These are phyloP conservation scores for Aegilops tauschii DNA, from an alignment of 176 grass and related monocot species.

Conservation along the genomic window DNA sequence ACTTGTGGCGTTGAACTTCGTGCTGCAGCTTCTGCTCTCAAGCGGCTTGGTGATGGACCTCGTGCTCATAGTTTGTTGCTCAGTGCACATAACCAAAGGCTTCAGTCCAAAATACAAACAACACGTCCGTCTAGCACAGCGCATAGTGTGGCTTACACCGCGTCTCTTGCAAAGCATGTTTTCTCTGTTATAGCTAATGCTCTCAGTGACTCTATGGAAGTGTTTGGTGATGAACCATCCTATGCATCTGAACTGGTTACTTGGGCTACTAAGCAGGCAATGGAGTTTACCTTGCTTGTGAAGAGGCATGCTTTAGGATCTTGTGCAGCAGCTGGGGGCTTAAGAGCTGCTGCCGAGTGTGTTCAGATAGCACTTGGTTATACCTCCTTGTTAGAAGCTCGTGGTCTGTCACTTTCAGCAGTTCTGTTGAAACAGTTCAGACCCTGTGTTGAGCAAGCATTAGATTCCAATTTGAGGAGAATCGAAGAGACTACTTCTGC, in stretches of 20 bases:
- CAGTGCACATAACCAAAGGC: conserved; percentile 84
- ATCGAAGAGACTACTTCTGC: conserved; percentile 89
- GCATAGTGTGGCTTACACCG: conserved; percentile 74
- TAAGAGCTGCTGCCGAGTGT: conserved; percentile 76
- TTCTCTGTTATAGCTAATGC: conserved; percentile 83
- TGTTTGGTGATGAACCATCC: conserved; percentile 79
- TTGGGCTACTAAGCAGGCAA: conserved; percentile 70
- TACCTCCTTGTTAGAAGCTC: conserved; percentile 78
- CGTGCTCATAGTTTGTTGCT: conserved; percentile 81
- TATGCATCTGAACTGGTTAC: conserved; percentile 83
- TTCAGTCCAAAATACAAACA: conserved; percentile 81
- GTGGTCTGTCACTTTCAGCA: conserved; percentile 74
- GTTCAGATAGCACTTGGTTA: conserved; percentile 84
- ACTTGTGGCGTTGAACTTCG: conserved; percentile 75
- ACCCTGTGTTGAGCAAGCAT: conserved; percentile 80
- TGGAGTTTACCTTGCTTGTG: conserved; percentile 69
- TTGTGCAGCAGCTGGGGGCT: conserved; percentile 76
- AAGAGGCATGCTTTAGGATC: conserved; percentile 83
- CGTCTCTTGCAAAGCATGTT: conserved; percentile 79
- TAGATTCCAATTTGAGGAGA: conserved; percentile 86
- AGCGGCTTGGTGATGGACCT: conserved; percentile 85
- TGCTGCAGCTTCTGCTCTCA: conserved; percentile 81
- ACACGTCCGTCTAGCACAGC: conserved; percentile 71
- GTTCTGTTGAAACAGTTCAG: conserved; percentile 80
- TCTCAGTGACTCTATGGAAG: conserved; percentile 72